Percentiles rank a stretch among this genome's conserved stretches.
These are phyloP conservation scores for Mycena kentingensis DNA, from an alignment of 768 basidiomycete species.

Conservation along the genomic window DNA sequence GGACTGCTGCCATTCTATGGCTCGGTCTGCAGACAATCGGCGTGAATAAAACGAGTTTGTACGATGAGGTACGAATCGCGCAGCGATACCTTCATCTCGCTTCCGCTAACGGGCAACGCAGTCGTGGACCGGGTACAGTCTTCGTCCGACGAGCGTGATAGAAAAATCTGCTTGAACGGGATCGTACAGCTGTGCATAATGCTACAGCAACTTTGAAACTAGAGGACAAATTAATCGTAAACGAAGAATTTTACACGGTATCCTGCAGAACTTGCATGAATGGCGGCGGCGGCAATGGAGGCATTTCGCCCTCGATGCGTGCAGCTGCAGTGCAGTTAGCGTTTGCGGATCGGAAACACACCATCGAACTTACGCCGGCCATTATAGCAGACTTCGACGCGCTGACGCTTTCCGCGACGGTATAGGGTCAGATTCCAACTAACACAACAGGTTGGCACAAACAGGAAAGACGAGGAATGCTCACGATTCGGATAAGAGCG, in stretches of 20 bases:
- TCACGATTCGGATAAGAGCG: conserved; percentile 69
- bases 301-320: conserved; percentile 49
- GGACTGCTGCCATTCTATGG: conserved; percentile 96
- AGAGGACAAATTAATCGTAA: neutral
- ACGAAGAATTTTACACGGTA: conserved; percentile 24
- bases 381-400: conserved; percentile 69
- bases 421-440: conserved; percentile 72
- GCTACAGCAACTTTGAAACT: conserved; percentile 2
- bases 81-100: conserved; percentile 12
- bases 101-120: conserved; percentile 32
- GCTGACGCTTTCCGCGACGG: conserved; percentile 61
- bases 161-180: conserved; percentile 42
- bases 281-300: conserved; percentile 54
- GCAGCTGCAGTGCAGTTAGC: conserved; percentile 44
- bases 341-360: neutral
- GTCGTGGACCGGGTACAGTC: conserved; percentile 97
- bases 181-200: conserved; percentile 7
- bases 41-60: conserved; percentile 65
- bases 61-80: conserved; percentile 79
- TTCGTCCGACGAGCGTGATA: conserved; percentile 73
- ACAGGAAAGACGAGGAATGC: conserved; percentile 16
- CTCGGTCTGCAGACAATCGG: conserved; percentile 80
- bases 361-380: conserved; percentile 55
- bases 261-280: conserved; percentile 67
- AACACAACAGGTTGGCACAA: conserved; percentile 3